Conservation (phyloP, 148 eudicot species). For the Fagopyrum tataricum region DNA sequence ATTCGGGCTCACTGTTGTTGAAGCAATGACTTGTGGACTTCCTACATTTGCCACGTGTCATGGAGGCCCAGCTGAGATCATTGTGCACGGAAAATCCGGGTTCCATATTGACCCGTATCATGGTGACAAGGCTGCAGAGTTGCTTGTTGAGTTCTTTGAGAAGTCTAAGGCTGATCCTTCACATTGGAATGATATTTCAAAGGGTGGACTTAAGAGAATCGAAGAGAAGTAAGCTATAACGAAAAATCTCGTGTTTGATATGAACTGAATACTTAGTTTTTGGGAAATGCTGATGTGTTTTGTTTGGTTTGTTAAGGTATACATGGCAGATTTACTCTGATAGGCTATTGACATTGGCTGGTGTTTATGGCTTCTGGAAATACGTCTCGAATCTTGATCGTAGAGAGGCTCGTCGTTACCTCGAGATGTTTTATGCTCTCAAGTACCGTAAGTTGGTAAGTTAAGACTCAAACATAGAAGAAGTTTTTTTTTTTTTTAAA, state of each 20-base stretch:
- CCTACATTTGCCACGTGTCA: slow-evolving; percentile 92
- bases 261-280: background rate
- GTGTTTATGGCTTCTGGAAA: slow-evolving; percentile 98
- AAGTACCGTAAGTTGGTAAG: slow-evolving; percentile 84
- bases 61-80: slow-evolving; percentile 96
- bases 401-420: slow-evolving; percentile 82
- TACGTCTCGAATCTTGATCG: slow-evolving; percentile 77
- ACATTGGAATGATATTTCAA: slow-evolving; percentile 78
- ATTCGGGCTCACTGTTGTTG: slow-evolving; percentile 91
- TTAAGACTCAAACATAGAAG: background rate
- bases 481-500: background rate
- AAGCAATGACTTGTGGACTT: slow-evolving; percentile 94
- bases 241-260: background rate
- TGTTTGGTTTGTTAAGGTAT: slow-evolving; percentile 28
- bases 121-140: slow-evolving; percentile 84
- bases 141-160: slow-evolving; percentile 67
- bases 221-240: slow-evolving; percentile 48
- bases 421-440: slow-evolving; percentile 94
- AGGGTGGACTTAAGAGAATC: slow-evolving; percentile 82
- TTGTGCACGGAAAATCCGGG: slow-evolving; percentile 81
- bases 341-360: slow-evolving; percentile 81
- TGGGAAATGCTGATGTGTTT: background rate
- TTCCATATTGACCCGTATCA: slow-evolving; percentile 96
- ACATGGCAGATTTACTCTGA: slow-evolving; percentile 97
- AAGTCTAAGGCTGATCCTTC: slow-evolving; percentile 61